Percentiles rank a stretch among this genome's conserved stretches.
Evolutionary conservation across 2,329 filamentous ascomycete species (phyloP).

Genomic region (Aspergillus unguis): DNA sequence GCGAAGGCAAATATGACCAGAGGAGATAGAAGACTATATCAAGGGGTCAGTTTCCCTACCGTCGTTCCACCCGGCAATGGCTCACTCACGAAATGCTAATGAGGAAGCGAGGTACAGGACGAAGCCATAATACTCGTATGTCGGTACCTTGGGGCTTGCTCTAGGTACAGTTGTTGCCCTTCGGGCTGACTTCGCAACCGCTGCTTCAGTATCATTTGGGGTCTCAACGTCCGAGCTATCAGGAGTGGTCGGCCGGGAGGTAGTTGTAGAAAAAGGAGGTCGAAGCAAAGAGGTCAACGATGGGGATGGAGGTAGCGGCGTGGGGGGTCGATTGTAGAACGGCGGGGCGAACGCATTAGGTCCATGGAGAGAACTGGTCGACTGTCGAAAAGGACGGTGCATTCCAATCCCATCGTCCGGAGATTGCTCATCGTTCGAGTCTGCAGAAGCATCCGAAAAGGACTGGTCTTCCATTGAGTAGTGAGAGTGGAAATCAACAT

Average conservation of each 20-base stretch:
- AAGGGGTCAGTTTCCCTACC: conserved; percentile 8
- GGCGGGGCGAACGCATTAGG: conserved; percentile 66
- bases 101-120: conserved; percentile 90
- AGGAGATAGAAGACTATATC: conserved; percentile 58
- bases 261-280: conserved; percentile 60
- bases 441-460: conserved; percentile 33
- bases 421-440: conserved; percentile 30
- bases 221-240: conserved; percentile 85
- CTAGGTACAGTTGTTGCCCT: conserved; percentile 68
- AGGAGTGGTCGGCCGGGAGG: conserved; percentile 87
- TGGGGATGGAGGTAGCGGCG: conserved; percentile 85
- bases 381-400: conserved; percentile 40
- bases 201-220: conserved; percentile 57
- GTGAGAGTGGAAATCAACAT: conserved; percentile 46
- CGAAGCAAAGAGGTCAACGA: conserved; percentile 88
- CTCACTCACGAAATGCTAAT: conserved; percentile 67
- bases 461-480: conserved; percentile 42
- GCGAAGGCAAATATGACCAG: conserved; percentile 89
- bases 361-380: conserved; percentile 40
- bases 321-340: conserved; percentile 97
- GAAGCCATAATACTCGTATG: conserved; percentile 99
- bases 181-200: conserved; percentile 58
- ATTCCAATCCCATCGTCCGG: conserved; percentile 30
- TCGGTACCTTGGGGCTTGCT: conserved; percentile 90
- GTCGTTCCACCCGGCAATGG: no score